These are phyloP conservation scores for Naganishia albida DNA, from an alignment of 1,284 basidiomycete species.

Conservation along the genomic window DNA sequence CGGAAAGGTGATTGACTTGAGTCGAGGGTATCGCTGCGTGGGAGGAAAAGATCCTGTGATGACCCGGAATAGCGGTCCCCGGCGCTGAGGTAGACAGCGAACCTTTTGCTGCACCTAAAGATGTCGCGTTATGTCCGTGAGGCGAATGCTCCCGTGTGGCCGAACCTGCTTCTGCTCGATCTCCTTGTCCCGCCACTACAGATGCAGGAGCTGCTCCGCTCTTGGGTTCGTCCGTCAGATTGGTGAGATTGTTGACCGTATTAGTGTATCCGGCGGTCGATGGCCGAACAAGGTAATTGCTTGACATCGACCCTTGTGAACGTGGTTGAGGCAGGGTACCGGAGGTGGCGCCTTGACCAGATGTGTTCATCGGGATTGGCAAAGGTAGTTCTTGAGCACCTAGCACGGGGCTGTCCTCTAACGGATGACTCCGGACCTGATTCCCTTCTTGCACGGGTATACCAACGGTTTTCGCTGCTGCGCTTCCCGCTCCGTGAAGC, in stretches of 20 bases:
- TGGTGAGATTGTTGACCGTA: conserved; percentile 57
- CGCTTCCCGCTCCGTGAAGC: conserved; percentile 40
- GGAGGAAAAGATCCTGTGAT: conserved; percentile 20
- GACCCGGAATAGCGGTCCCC: background rate
- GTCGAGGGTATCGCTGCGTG: conserved; percentile 22
- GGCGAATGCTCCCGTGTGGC: conserved; percentile 18
- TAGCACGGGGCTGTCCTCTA: conserved; percentile 33
- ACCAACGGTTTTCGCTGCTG: conserved; percentile 55
- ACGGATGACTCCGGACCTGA: conserved; percentile 30
- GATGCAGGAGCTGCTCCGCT: background rate
- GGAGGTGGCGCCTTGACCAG: background rate
- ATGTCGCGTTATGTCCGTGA: background rate
- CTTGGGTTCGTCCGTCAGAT: conserved; percentile 13
- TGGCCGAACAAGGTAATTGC: conserved; percentile 10
- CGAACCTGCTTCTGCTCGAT: background rate
- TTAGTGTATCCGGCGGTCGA: conserved; percentile 8
- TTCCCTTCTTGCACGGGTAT: conserved; percentile 39
- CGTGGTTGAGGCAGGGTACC: conserved; percentile 8
- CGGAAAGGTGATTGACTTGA: conserved; percentile 23
- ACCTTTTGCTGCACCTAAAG: background rate
- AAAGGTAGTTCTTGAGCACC: conserved; percentile 13
- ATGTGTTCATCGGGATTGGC: background rate
- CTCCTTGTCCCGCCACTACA: background rate
- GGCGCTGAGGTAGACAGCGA: background rate
- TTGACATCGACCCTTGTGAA: conserved; percentile 20